Evolutionary conservation across 2,329 filamentous ascomycete species (phyloP).

Genomic region (Magnaporthales sp.): DNA sequence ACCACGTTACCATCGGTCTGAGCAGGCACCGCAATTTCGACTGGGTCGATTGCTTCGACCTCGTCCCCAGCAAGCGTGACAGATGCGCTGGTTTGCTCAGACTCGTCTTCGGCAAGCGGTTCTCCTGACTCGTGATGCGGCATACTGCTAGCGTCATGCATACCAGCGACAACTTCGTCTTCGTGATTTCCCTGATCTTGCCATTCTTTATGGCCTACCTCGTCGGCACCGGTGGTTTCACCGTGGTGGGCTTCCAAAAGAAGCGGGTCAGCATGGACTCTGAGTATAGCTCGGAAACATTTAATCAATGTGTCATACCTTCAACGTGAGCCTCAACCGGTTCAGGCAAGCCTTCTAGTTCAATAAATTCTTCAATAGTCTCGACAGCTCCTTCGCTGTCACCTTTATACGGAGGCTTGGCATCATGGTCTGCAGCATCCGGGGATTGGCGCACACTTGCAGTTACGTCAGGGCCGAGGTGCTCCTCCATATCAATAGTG

Average conservation of each 20-base stretch:
- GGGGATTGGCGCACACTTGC: not conserved
- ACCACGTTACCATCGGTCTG: not conserved
- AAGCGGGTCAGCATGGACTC: conserved; percentile 2
- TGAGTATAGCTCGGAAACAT: not conserved
- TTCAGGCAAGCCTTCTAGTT: not conserved
- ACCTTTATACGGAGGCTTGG: not conserved
- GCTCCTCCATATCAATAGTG: not conserved
- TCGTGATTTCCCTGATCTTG: not conserved
- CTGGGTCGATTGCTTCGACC: conserved; percentile 22
- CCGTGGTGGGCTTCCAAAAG: conserved; percentile 8
- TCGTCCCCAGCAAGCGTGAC: conserved; percentile 27
- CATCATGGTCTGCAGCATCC: not conserved
- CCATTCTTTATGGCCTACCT: not conserved
- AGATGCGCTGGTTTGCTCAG: conserved; percentile 18
- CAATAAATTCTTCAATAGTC: not conserved
- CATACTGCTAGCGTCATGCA: not conserved
- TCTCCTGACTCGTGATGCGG: not conserved
- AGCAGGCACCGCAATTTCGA: conserved; percentile 16
- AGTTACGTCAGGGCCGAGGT: not conserved
- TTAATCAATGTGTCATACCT: not conserved
- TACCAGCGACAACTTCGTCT: not conserved
- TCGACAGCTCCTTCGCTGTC: not conserved
- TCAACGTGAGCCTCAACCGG: not conserved
- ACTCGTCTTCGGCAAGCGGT: not conserved
- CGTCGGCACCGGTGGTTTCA: not conserved